A percentile compares a stretch with the other conserved stretches of the same genome.
Conservation (phyloP, 331 rosid genomes). For the Quercus phellos region DNA sequence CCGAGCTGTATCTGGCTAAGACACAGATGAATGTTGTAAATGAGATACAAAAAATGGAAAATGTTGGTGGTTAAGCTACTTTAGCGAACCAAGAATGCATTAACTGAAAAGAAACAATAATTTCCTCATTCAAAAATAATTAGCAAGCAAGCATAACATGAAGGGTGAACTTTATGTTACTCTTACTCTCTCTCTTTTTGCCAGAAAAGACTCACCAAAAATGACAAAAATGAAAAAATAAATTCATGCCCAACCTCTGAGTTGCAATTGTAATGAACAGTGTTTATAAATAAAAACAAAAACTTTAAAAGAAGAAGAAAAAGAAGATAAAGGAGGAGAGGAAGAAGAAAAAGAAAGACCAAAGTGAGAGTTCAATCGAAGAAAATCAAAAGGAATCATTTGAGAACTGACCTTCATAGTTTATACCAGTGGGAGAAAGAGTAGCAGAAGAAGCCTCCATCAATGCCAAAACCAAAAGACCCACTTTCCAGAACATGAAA, state of each 20-base stretch:
- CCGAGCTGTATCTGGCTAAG: not conserved
- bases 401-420: conserved; percentile 74
- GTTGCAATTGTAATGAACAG: conserved; percentile 7
- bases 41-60: too few species aligned
- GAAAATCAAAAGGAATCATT: not conserved
- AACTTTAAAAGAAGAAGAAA: not conserved
- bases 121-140: not conserved
- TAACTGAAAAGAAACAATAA: not conserved
- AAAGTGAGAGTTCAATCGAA: conserved; percentile 2
- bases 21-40: not conserved
- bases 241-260: not conserved
- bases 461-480: conserved; percentile 49
- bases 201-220: not conserved
- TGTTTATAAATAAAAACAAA: not conserved
- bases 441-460: conserved; percentile 62
- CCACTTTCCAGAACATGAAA: conserved; percentile 39
- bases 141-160: not conserved
- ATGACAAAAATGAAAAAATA: not conserved
- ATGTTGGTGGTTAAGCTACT: not conserved
- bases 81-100: not conserved
- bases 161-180: not conserved
- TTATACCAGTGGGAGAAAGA: conserved; percentile 93
- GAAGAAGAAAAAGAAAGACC: not conserved
- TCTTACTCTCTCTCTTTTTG: not conserved
- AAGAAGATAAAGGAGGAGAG: not conserved